These are phyloP conservation scores for Fraxinus ornus DNA, from an alignment of 305 asterid species.

Conservation along the genomic window DNA sequence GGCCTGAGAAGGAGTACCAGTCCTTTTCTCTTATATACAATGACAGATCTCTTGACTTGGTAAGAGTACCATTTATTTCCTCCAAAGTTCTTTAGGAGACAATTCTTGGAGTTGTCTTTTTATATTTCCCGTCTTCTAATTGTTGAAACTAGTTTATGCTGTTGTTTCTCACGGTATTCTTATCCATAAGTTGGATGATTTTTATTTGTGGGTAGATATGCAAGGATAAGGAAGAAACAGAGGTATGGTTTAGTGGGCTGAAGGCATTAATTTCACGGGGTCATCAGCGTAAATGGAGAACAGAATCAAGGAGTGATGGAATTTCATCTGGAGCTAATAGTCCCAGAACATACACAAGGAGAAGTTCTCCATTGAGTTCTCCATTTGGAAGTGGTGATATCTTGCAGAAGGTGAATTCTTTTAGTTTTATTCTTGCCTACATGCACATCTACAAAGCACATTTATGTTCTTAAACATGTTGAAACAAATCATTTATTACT, in stretches of 20 bases:
- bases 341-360: constrained; percentile 76
- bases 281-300: constrained; percentile 83
- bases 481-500: constrained; percentile 29
- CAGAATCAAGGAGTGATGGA: constrained; percentile 87
- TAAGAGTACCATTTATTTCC: constrained; percentile 42
- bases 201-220: constrained; percentile 55
- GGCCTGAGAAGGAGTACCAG: constrained; percentile 98
- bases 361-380: constrained; percentile 84
- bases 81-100: constrained; percentile 16
- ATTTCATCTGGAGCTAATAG: constrained; percentile 85
- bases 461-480: constrained; percentile 25
- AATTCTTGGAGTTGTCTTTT: constrained; percentile 14
- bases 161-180: constrained; percentile 22
- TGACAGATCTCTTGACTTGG: constrained; percentile 96
- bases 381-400: constrained; percentile 74
- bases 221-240: constrained; percentile 97
- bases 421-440: constrained; percentile 11
- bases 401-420: constrained; percentile 61
- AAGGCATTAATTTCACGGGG: constrained; percentile 84
- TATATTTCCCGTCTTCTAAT: not conserved
- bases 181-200: constrained; percentile 12
- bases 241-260: constrained; percentile 95
- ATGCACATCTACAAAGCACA: constrained; percentile 17
- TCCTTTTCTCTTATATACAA: constrained; percentile 89
- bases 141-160: constrained; percentile 5